These are phyloP conservation scores for Aspergillus glaucus DNA, from an alignment of 2,329 filamentous ascomycete species.

Conservation along the genomic window DNA sequence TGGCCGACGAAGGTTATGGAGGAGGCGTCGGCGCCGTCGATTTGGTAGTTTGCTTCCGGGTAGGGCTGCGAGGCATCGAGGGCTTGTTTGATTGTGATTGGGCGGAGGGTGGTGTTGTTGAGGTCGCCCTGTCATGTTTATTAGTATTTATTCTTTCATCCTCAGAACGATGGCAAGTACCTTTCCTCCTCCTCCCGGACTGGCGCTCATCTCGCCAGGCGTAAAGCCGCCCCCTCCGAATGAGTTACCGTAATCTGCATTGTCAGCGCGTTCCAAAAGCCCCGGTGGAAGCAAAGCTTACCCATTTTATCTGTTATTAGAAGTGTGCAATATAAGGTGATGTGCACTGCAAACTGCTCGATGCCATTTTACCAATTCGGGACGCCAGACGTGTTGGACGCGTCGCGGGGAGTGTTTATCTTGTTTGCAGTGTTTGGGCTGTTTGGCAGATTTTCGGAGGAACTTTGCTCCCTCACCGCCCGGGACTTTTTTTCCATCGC, in stretches of 20 bases:
- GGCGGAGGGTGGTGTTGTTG: slow-evolving; percentile 75
- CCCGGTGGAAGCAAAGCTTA: slow-evolving; percentile 7
- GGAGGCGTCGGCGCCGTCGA: slow-evolving; percentile 69
- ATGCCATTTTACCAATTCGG: slow-evolving; percentile 34
- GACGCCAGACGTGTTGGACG: slow-evolving; percentile 36
- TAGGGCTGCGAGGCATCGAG: slow-evolving; percentile 73
- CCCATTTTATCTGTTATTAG: slow-evolving; percentile 20
- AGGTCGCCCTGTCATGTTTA: slow-evolving; percentile 43
- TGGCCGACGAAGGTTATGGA: slow-evolving; percentile 84
- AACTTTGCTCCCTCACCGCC: slow-evolving; percentile 24
- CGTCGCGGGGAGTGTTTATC: slow-evolving; percentile 23
- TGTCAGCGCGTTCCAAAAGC: slow-evolving; percentile 1
- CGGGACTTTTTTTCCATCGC: slow-evolving; percentile 16
- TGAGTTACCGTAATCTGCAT: slow-evolving; percentile 43
- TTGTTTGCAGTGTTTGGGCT: slow-evolving; percentile 15
- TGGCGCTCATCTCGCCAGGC: slow-evolving; percentile 41
- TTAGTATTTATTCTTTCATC: neutral
- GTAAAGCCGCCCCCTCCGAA: slow-evolving; percentile 56
- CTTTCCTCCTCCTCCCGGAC: slow-evolving; percentile 34
- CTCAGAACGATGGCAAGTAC: neutral
- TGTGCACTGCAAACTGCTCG: neutral
- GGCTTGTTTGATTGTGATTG: slow-evolving; percentile 93
- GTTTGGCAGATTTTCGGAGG: slow-evolving; percentile 15
- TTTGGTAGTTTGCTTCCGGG: slow-evolving; percentile 69
- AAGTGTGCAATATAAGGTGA: slow-evolving; percentile 4